Percentiles rank a stretch among this genome's conserved stretches.
Evolutionary conservation across 768 basidiomycete genomes (phyloP).

Genomic region (Lactarius quietus): DNA sequence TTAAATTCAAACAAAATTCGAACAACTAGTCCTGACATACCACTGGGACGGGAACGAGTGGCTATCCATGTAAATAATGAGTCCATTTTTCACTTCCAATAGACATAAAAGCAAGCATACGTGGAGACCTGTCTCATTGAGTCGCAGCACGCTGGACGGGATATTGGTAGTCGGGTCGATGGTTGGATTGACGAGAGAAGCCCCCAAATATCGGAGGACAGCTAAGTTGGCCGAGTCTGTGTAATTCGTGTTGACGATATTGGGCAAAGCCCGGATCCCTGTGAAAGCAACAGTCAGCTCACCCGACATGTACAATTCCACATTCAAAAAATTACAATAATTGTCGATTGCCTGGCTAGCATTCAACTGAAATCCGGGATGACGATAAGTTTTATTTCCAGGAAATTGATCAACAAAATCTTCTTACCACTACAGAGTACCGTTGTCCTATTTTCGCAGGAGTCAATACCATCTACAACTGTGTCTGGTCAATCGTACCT

Average conservation of each 20-base stretch:
- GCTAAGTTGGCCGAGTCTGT: slow-evolving; percentile 16
- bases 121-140: slow-evolving; percentile 14
- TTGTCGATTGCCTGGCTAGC: too few species aligned
- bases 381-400: too few species aligned
- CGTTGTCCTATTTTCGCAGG: slow-evolving; percentile 13
- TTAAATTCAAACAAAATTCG: background rate
- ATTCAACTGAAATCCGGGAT: too few species aligned
- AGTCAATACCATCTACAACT: background rate
- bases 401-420: background rate
- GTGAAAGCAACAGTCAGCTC: too few species aligned
- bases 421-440: slow-evolving; percentile 18
- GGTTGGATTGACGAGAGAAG: background rate
- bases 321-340: too few species aligned
- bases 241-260: too few species aligned
- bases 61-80: slow-evolving; percentile 13
- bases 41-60: slow-evolving; percentile 14
- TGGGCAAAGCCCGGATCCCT: too few species aligned
- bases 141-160: background rate
- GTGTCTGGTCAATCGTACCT: background rate
- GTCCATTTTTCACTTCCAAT: background rate
- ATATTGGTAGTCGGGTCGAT: slow-evolving; percentile 11
- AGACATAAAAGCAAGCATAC: background rate
- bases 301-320: too few species aligned
- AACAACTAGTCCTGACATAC: background rate
- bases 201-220: slow-evolving; percentile 20